Evolutionary conservation across 148 eudicot genomes (phyloP).

Genomic region (Rhododendron griersonianum): DNA sequence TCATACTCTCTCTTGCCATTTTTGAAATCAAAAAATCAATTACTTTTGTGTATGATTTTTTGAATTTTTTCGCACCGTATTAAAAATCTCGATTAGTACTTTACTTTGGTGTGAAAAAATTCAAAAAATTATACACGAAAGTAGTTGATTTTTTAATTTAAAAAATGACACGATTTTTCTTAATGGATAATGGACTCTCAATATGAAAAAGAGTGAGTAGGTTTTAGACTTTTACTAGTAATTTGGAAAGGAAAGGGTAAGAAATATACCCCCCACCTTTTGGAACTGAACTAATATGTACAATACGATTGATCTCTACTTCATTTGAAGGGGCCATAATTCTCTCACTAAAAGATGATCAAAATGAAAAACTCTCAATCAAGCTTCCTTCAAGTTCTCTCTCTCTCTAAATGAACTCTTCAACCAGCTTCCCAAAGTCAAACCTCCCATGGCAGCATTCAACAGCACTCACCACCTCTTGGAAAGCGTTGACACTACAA

Average conservation of each 20-base stretch:
- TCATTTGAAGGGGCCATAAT: background rate
- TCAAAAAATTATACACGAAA: too few relatives aligned
- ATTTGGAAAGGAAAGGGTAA: background rate
- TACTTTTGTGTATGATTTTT: too few relatives aligned
- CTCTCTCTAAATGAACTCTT: conserved; percentile 32
- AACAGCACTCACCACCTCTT: conserved; percentile 49
- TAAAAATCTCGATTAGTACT: too few relatives aligned
- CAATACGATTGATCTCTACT: background rate
- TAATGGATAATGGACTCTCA: too few relatives aligned
- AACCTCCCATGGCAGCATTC: conserved; percentile 57
- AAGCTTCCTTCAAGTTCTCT: background rate
- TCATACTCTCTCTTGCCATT: too few relatives aligned
- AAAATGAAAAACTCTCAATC: background rate
- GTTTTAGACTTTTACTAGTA: background rate
- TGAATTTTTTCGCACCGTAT: too few relatives aligned
- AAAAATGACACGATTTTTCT: too few relatives aligned
- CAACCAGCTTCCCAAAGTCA: conserved; percentile 57
- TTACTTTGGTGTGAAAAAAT: too few relatives aligned
- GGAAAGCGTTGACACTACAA: conserved; percentile 53
- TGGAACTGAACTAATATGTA: background rate
- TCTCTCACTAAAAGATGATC: background rate
- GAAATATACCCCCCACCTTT: background rate
- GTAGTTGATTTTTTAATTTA: too few relatives aligned
- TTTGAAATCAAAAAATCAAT: too few relatives aligned
- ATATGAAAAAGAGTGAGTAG: fast-evolving